Evolutionary conservation across 768 basidiomycete species (phyloP), one percentile per base, ranked within the genome.

Genomic region (Cystoderma amianthinum): DNA sequence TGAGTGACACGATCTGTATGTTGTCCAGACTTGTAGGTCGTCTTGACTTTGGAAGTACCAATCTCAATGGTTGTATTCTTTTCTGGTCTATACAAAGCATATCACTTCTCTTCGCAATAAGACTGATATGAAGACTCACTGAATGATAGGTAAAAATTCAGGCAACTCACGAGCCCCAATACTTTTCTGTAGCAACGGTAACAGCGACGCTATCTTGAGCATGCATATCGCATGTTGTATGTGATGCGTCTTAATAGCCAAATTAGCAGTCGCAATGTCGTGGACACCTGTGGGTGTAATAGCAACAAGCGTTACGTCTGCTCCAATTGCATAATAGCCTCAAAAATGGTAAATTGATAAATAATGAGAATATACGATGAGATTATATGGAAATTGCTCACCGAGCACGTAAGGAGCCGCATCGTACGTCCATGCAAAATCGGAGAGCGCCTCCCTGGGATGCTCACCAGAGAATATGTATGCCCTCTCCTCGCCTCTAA

Each of bases 401-500:
- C 56, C 56, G 30, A 58, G 41, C 15, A 57, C 39, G 37, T 49
- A 58, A 24, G 50, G 53, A 10, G 47, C 50, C 4, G 49, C 47
- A n/a, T 53, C 43, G 43, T 57, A 58, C 15, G 38, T 39, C 52
- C 53, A 58, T n/a, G 32, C 28, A 20, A 54, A 16, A 40, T 52
- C 12, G 45, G 11, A 10, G 58, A 39, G 28, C 53, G 51, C 15
- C 24, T 25, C 28, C 39, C 48, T 16, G 52, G 57, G 39, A 55
- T 35, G 3, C 45, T 44, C 5, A 21, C 25, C 41, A 36, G 35
- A 2, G 10, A 32, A 5, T 53, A 42, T 4, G 17, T n/a, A n/a
- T n/a, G n/a, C 24, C 44, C 44, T 51, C 43, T 58, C 54, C 46
- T 58, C 57, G 16, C 57, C 57, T 23, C 57, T 39, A 41, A 58